Conservation (phyloP, 768 basidiomycete genomes). For the Leucocoprinus sp. region DNA sequence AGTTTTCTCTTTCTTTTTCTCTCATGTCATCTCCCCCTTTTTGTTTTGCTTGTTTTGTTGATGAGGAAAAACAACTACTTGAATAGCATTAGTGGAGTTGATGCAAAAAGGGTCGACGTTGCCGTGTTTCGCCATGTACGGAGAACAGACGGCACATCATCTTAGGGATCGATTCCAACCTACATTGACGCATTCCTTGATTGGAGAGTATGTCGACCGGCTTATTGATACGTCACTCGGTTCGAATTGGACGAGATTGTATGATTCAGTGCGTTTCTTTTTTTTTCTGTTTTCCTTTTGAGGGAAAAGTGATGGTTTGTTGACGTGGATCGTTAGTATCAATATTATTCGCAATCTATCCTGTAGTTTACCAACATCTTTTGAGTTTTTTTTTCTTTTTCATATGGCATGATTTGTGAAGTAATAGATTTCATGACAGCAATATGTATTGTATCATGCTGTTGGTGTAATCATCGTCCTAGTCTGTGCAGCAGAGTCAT, state of each 20-base stretch:
- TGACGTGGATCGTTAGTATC: conserved; percentile 46
- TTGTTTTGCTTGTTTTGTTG: conserved; percentile 3
- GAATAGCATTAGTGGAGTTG: conserved; percentile 69
- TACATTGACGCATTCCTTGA: conserved; percentile 72
- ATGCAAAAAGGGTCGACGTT: conserved; percentile 97
- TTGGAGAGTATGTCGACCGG: conserved; percentile 84
- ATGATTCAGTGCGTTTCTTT: conserved; percentile 73
- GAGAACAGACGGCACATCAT: conserved; percentile 83
- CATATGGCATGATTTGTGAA: too few relatives aligned
- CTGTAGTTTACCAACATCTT: conserved; percentile 25
- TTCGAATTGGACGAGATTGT: conserved; percentile 90
- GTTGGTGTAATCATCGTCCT: too few relatives aligned
- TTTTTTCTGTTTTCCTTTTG: not conserved
- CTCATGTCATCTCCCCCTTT: too few relatives aligned
- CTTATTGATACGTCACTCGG: conserved; percentile 87
- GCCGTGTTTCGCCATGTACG: conserved; percentile 85
- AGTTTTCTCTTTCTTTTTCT: conserved; percentile 39
- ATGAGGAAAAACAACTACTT: conserved; percentile 7
- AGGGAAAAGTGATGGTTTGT: too few relatives aligned
- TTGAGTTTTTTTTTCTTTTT: not conserved
- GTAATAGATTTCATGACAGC: not conserved
- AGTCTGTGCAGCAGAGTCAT: too few relatives aligned
- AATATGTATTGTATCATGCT: too few relatives aligned
- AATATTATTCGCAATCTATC: conserved; percentile 91
- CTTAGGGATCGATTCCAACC: conserved; percentile 94